Conservation (phyloP, 805 yeast species). For the Saturnispora diversa region DNA sequence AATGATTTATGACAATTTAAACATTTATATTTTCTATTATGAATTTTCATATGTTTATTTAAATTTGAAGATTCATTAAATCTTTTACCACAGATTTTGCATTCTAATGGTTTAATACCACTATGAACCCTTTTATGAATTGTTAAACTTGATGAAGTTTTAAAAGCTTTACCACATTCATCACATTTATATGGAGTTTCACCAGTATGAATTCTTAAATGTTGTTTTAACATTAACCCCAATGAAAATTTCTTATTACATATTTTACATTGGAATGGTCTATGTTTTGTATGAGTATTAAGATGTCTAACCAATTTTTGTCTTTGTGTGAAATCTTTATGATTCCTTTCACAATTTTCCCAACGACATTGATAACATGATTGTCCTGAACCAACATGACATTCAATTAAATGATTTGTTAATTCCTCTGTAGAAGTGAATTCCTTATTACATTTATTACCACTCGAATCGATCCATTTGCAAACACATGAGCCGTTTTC, state of each 20-base stretch:
- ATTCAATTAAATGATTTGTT: constrained; percentile 58
- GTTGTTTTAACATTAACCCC: constrained; percentile 71
- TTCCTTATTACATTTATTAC: constrained; percentile 36
- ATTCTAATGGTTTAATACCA: constrained; percentile 79
- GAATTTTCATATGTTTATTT: constrained; percentile 81
- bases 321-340: constrained; percentile 63
- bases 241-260: constrained; percentile 74
- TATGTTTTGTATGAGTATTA: constrained; percentile 78
- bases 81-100: constrained; percentile 73
- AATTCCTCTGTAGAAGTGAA: constrained; percentile 53
- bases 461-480: constrained; percentile 32
- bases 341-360: constrained; percentile 64
- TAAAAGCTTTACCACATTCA: constrained; percentile 67
- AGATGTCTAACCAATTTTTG: constrained; percentile 83
- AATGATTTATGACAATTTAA: constrained; percentile 45
- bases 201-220: constrained; percentile 77
- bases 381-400: constrained; percentile 70
- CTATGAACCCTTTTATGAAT: constrained; percentile 84
- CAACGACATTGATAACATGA: constrained; percentile 65
- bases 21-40: constrained; percentile 47
- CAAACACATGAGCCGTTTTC: constrained; percentile 21
- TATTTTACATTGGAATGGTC: constrained; percentile 63
- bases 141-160: constrained; percentile 73
- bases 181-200: constrained; percentile 78
- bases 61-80: constrained; percentile 87